Evolutionary conservation across 805 yeast genomes (phyloP), one percentile per base, ranked within the genome.

Genomic region (Candida khao-thaluensis): DNA sequence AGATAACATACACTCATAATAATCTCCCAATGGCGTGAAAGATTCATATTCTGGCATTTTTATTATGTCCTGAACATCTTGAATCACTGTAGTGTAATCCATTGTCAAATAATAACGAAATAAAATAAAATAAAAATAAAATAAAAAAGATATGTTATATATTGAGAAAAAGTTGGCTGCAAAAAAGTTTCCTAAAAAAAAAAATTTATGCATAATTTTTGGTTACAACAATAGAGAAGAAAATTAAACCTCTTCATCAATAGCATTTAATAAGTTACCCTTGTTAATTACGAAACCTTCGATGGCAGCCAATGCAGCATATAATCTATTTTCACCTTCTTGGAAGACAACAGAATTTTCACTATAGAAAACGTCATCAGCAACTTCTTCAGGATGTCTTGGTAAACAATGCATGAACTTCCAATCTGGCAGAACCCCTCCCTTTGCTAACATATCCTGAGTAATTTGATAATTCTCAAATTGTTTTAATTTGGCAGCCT

Each of bases 391-490:
- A 18, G 79, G 76, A 53, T 93, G 96, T 66, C 99, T 82, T 48
- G 99, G 99, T 51, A 93, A 72, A 64, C 99, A 93, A 62, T 93
- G 99, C 98, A 93, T 90, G 66, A 93, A 93, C 60, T 80, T 87
- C 85, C 91, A 91, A 56, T 76, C 64, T 12, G 69, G 37, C 41
- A 73, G 72, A 30, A 85, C 83, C 30, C 75, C 76, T 5, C 86
- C 85, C 10, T 66, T 55, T 9, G 54, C 40, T 17, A 85, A 76
- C 68, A 90, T 69, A 22, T 79, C 81, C 12, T 69, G 60, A 26
- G 88, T 81, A 43, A 93, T 82, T 67, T 88, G 96, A 73, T 82
- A 93, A 1, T 95, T 96, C 11, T 69, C 74, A 59, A 93, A 93
- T 64, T 88, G 90, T 54, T 80, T 71, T 51, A 93, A 69, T 47